These are phyloP conservation scores for Xylariaceae sp. DNA, from an alignment of 2,329 filamentous ascomycete genomes.

Conservation along the genomic window DNA sequence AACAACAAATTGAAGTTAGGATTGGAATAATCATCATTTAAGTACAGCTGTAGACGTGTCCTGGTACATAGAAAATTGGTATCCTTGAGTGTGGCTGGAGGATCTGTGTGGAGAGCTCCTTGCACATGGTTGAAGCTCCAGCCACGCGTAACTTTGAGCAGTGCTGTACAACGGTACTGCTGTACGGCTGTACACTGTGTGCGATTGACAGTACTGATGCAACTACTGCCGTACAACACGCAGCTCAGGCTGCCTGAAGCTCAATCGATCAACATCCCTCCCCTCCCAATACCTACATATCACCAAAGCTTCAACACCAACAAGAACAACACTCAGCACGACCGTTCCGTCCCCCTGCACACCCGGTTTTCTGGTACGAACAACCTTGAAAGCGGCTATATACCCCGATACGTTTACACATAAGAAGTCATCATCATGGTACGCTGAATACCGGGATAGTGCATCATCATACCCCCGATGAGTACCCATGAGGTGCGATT, in stretches of 20 bases:
- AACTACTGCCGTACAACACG: conserved; percentile 28
- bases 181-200: too few species aligned
- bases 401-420: too few species aligned
- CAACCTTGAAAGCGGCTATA: too few species aligned
- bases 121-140: background rate
- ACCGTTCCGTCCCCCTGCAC: too few species aligned
- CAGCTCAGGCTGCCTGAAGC: conserved; percentile 29
- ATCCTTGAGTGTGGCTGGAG: background rate
- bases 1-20: too few species aligned
- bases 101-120: too few species aligned
- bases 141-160: background rate
- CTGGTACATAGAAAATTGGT: background rate
- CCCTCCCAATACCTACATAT: conserved; percentile 6
- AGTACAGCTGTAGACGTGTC: too few species aligned
- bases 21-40: too few species aligned
- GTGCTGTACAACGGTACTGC: background rate
- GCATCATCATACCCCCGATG: too few species aligned
- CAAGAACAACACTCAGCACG: background rate
- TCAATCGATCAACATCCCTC: conserved; percentile 14
- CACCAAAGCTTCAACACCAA: background rate
- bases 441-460: conserved; percentile 2
- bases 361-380: too few species aligned
- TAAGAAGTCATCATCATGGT: conserved; percentile 15
- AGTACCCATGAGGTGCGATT: too few species aligned
- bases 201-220: conserved; percentile 17